Evolutionary conservation across 768 basidiomycete species (phyloP).

Genomic region (Podaxis mareebaensis): DNA sequence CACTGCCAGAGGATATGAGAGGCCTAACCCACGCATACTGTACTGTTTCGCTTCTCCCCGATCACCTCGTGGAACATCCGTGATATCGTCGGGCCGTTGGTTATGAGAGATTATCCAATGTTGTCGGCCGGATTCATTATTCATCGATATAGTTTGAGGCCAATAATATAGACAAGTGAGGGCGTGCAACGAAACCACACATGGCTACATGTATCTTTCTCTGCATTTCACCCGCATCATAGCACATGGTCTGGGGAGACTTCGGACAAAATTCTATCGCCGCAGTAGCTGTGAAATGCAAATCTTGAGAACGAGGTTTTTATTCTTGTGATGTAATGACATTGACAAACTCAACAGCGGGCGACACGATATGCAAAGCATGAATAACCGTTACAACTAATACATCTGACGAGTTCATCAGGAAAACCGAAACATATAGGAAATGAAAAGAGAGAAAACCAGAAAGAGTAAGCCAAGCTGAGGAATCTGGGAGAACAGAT

Average conservation of each 20-base stretch:
- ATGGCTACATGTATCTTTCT: too few relatives aligned
- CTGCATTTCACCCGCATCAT: too few relatives aligned
- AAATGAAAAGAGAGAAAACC: neutral
- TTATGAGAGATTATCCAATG: too few relatives aligned
- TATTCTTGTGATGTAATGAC: neutral
- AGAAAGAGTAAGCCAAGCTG: constrained; percentile 7
- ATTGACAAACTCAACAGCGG: neutral
- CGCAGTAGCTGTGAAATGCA: neutral
- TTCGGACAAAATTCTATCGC: neutral
- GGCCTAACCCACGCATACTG: too few relatives aligned
- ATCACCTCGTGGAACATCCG: too few relatives aligned
- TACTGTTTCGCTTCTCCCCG: too few relatives aligned
- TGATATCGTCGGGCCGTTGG: too few relatives aligned
- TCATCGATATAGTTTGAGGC: too few relatives aligned
- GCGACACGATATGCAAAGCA: constrained; percentile 9
- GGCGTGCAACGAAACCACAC: too few relatives aligned
- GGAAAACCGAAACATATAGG: neutral
- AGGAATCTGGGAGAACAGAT: constrained; percentile 1
- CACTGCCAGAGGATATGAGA: too few relatives aligned
- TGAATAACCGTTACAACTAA: constrained; percentile 10
- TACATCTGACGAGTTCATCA: constrained; percentile 12
- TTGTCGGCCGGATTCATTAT: too few relatives aligned
- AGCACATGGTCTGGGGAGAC: neutral
- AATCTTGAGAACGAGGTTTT: neutral
- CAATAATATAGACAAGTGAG: too few relatives aligned